Base-by-base conservation (phyloP, 2,329 filamentous ascomycete species). In the Endoconidiophora laricicola region DNA sequence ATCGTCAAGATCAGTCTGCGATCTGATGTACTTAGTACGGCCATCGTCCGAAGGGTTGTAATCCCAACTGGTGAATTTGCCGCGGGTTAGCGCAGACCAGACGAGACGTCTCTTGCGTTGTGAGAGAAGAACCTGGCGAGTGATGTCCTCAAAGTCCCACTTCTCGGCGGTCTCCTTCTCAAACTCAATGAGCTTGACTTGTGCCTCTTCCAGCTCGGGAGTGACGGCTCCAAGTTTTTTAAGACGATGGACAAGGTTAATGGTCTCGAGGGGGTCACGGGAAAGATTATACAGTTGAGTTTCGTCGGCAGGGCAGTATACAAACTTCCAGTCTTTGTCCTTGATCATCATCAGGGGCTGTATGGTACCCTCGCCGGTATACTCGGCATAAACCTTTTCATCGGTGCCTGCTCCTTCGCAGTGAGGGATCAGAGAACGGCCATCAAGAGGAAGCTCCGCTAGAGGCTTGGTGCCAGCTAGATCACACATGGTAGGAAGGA, bases 281-380 rank as follows among this genome's bases (percentile, higher is more conserved):
- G 71, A 69, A 5, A 95, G 70, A 65, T 95, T 83, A 70, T 79
- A 95, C 10, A 95, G 74, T 67, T 91, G 86, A 26, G 84, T 80
- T 29, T 83, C 80, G 60, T 95, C 88, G 20, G 80, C 81, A 5
- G 87, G 79, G 59, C 86, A 94, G 55, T 77, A 86, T 56, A 91
- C 79, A 63, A 87, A 94, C 70, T 95, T 95, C 86, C 86, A 95
- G 44, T 75, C 72, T 6, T 86, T 86, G 49, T 86, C 81, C 52
- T 84, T 80, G 60, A 95, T 95, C 88, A 95, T 95, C 72, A 94
- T 86, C 51, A 93, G 76, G 1, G 88, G 88, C 3, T 83, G 80
- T 50, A 94, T 72, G 1, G 88, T 94, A 44, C 88, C 88, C 66
- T 95, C 88, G 46, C 86, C 88, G 60, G 90, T 94, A 68, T 95